Conservation (phyloP, 2,329 filamentous ascomycete genomes). For the Colletotrichum salicis region DNA sequence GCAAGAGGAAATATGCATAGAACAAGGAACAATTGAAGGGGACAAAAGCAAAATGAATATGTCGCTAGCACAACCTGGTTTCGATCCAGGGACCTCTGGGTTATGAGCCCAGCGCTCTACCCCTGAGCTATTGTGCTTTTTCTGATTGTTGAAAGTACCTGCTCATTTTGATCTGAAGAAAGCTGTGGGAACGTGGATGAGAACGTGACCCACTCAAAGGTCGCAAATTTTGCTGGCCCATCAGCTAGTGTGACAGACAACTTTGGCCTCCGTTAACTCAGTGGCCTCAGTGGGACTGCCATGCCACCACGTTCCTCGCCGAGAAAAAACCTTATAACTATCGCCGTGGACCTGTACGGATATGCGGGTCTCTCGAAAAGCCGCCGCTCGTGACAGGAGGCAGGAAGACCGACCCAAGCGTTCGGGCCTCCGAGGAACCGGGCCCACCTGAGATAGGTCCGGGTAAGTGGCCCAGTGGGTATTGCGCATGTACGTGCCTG, state of each 20-base stretch:
- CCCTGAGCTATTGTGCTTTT: constrained; percentile 19
- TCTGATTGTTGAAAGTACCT: rapidly evolving
- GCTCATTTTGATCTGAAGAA: rapidly evolving
- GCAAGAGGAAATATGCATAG: not conserved
- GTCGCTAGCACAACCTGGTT: constrained; percentile 2
- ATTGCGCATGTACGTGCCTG: not conserved
- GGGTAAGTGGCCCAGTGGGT: not conserved
- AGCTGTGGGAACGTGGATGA: not conserved
- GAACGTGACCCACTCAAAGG: not conserved
- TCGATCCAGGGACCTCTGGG: constrained; percentile 23
- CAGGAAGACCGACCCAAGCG: not conserved
- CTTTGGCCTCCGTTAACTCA: not conserved
- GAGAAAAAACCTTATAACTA: not conserved
- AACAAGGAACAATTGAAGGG: not conserved
- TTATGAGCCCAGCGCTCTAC: constrained; percentile 21
- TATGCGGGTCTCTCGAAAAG: not conserved
- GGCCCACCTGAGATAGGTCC: not conserved
- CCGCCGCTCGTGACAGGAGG: not conserved
- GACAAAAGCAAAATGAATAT: not conserved
- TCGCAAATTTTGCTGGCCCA: not conserved
- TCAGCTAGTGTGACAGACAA: not conserved
- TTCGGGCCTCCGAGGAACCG: not conserved
- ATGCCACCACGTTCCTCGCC: not conserved
- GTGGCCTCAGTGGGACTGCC: not conserved
- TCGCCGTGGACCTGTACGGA: not conserved